A percentile compares a stretch with the other conserved stretches of the same genome.
phyloP scores from a whole-genome alignment of 2,329 filamentous ascomycete species.

The Sporothrix curviconia region DNA sequence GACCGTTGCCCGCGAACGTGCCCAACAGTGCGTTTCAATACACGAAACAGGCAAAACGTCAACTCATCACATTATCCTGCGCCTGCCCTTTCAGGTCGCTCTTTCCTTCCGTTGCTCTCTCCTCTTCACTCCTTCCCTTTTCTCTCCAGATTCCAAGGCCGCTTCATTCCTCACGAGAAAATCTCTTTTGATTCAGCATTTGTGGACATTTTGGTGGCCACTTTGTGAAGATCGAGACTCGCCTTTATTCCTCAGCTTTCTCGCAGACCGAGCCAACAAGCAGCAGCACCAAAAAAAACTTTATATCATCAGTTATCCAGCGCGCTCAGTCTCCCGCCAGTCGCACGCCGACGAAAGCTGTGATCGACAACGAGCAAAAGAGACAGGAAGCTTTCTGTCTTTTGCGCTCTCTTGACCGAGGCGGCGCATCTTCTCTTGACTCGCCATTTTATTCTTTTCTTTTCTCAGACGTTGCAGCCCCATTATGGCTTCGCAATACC shows the following conservation, averaged over 20 bases:
- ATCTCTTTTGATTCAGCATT: not conserved
- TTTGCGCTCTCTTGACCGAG: not conserved
- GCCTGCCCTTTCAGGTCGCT: constrained; percentile 4
- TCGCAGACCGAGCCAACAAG: not conserved
- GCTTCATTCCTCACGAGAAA: constrained; percentile 12
- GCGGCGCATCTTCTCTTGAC: not conserved
- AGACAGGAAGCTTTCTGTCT: not conserved
- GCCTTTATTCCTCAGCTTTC: not conserved
- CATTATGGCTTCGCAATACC: constrained; percentile 38
- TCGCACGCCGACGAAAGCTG: not conserved
- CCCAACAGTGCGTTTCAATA: not conserved
- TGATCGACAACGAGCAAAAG: not conserved
- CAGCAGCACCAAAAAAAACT: not conserved
- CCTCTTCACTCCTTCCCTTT: constrained; percentile 6
- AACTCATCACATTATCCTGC: constrained; percentile 7
- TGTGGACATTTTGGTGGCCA: not conserved
- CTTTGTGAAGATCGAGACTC: not conserved
- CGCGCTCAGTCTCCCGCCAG: not conserved
- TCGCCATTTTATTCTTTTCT: not conserved
- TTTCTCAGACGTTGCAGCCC: not conserved
- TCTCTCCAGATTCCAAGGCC: not conserved
- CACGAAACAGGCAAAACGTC: constrained; percentile 19
- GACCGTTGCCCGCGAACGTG: constrained; percentile 19
- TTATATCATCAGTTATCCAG: not conserved
- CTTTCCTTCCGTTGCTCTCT: constrained; percentile 3